A percentile compares a stretch with the other conserved stretches of the same genome.
These are phyloP conservation scores for Phoma sp. DNA, from an alignment of 2,329 filamentous ascomycete species.

Conservation along the genomic window DNA sequence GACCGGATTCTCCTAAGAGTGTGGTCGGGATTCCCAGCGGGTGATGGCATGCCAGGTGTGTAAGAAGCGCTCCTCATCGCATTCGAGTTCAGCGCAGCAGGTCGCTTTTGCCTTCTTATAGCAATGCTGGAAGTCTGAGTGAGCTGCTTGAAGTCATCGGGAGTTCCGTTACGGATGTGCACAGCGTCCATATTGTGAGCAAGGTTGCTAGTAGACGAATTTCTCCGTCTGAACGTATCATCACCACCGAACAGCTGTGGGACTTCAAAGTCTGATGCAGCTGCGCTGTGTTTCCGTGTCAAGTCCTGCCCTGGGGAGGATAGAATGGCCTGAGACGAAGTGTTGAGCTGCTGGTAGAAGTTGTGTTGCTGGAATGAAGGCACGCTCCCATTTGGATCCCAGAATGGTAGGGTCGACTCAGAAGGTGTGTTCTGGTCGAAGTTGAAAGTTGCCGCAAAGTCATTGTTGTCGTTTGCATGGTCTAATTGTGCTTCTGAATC, in stretches of 20 bases:
- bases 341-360: slow-evolving; percentile 46
- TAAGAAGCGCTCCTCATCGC: slow-evolving; percentile 52
- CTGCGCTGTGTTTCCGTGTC: slow-evolving; percentile 36
- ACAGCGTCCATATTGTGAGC: slow-evolving; percentile 49
- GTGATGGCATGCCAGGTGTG: slow-evolving; percentile 48
- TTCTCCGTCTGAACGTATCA: slow-evolving; percentile 42
- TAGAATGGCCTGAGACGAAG: slow-evolving; percentile 44
- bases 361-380: slow-evolving; percentile 34
- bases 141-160: slow-evolving; percentile 47
- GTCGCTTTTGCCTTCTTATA: slow-evolving; percentile 49
- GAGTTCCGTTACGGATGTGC: slow-evolving; percentile 44
- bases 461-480: slow-evolving; percentile 34
- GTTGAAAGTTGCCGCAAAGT: slow-evolving; percentile 39
- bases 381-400: slow-evolving; percentile 28
- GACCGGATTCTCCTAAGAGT: slow-evolving; percentile 56
- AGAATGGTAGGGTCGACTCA: slow-evolving; percentile 40
- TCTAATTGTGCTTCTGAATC: slow-evolving; percentile 27
- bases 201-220: slow-evolving; percentile 48
- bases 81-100: slow-evolving; percentile 48
- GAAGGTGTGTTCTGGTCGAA: slow-evolving; percentile 39
- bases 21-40: slow-evolving; percentile 48
- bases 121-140: slow-evolving; percentile 50
- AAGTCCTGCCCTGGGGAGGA: slow-evolving; percentile 42
- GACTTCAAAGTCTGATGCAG: slow-evolving; percentile 40
- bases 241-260: slow-evolving; percentile 36